A percentile compares a stretch with the other conserved stretches of the same genome.
Conservation (phyloP, 495 filamentous ascomycete species). For the Lasiosphaeria ovina region DNA sequence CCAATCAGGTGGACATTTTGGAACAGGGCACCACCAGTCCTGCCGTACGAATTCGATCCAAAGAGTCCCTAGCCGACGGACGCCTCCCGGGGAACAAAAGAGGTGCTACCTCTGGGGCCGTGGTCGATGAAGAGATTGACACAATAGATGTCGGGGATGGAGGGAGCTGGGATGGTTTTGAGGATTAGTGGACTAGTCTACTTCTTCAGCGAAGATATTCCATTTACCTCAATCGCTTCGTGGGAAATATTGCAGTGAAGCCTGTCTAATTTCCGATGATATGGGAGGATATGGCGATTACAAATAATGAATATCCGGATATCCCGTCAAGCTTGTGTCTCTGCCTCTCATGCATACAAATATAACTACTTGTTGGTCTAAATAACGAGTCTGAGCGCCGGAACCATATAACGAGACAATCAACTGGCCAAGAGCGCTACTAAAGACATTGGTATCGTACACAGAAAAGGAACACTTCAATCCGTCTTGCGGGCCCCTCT, state of each 20-base stretch:
- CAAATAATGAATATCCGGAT: too few relatives aligned
- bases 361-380: too few relatives aligned
- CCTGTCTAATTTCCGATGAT: too few relatives aligned
- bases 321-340: too few relatives aligned
- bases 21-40: constrained; percentile 61
- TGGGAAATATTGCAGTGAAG: not conserved
- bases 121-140: constrained; percentile 42
- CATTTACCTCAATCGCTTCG: not conserved
- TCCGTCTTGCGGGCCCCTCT: not conserved
- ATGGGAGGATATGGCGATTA: too few relatives aligned
- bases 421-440: too few relatives aligned
- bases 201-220: not conserved
- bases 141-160: constrained; percentile 14
- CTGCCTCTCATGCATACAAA: too few relatives aligned
- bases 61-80: constrained; percentile 72
- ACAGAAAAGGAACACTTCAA: not conserved
- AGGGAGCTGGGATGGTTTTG: constrained; percentile 74
- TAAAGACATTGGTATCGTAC: too few relatives aligned
- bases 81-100: constrained; percentile 56
- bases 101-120: constrained; percentile 30
- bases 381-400: too few relatives aligned
- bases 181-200: constrained; percentile 41
- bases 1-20: constrained; percentile 38
- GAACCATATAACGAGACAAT: too few relatives aligned
- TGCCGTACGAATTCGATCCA: constrained; percentile 66